Evolutionary conservation across 1,139 yeast genomes (phyloP).

Genomic region (Spencermartinsiella ligniputridi): DNA sequence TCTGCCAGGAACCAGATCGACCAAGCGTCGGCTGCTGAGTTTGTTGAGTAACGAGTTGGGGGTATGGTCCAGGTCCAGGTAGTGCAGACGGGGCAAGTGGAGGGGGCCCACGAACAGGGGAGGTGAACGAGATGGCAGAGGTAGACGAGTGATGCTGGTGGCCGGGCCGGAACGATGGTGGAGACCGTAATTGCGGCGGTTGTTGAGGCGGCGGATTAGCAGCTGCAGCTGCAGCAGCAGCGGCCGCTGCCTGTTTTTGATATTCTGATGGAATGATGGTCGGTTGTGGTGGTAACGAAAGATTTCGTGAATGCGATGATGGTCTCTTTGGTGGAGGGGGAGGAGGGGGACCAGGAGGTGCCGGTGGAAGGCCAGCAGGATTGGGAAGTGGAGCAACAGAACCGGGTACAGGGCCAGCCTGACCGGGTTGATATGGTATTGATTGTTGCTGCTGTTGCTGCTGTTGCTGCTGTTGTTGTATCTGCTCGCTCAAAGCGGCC

Average conservation of each 20-base stretch:
- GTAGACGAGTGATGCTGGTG: conserved; percentile 26
- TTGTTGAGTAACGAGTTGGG: conserved; percentile 8
- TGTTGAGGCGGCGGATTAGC: conserved; percentile 19
- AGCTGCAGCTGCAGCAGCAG: conserved; percentile 15
- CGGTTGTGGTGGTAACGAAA: conserved; percentile 26
- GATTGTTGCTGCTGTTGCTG: conserved; percentile 8
- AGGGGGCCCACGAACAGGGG: conserved; percentile 11
- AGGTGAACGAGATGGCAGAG: conserved; percentile 20
- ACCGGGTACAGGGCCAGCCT: background rate
- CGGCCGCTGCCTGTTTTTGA: conserved; percentile 14
- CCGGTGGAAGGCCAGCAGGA: background rate
- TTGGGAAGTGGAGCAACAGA: background rate
- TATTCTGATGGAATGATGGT: conserved; percentile 18
- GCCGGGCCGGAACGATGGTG: conserved; percentile 17
- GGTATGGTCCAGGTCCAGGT: background rate
- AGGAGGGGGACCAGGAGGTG: conserved; percentile 11
- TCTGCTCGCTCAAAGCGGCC: conserved; percentile 9
- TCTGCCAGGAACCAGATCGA: background rate
- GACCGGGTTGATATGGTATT: background rate
- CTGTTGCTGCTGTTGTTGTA: conserved; percentile 12
- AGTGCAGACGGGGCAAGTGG: conserved; percentile 1
- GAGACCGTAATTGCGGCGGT: conserved; percentile 13
- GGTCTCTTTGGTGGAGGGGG: conserved; percentile 14
- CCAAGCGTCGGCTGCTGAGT: conserved; percentile 2
- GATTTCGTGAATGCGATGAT: conserved; percentile 25